Evolutionary conservation across 148 eudicot genomes (phyloP), one percentile per base, ranked within the genome.

Genomic region (Rhododendron vialii): DNA sequence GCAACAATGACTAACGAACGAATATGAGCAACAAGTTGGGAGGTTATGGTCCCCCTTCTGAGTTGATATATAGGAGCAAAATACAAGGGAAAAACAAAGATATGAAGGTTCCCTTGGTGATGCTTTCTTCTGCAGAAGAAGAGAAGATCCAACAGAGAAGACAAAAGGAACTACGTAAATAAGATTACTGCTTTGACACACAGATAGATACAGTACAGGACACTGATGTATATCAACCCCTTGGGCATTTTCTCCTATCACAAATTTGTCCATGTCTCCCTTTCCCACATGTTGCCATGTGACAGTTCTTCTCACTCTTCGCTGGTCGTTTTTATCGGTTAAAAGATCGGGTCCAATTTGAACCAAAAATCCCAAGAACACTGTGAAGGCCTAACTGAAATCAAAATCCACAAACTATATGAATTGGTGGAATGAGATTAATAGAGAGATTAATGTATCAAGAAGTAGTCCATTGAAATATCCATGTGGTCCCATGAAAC

Each of bases 171-270:
- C 45, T 41, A 30, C 30, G 30, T 30, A 41, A 41, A 22, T 3
- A 7, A 74, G 67, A 33, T 47, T 4, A 33, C 14, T 30, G 36
- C 2, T 71, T 71, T 59, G 73, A 73, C 38, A 65, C n/a, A 48
- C 13, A 82, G 20, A 55, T 17, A 6, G 65, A 59, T 22, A 59
- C 9, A 55, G 88, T 59, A 59, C 9, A 55, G 88, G 77, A 80
- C 74, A 80, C 74, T 83, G 85, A 85, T 41, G 6, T 41, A 41
- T 87, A 35, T 76, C 43, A 69, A 10, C 69, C 80, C 9, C 85
- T 88, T 82, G 50, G 89, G 90, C 89, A 61, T 85, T 78, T 88
- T 88, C 84, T 86, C 86, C 77, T 87, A 73, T 88, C 90, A 88
- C 85, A 43, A 14, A 82, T 86, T 86, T 43, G 90, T 90, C 88